Base-by-base conservation (phyloP, 345 rosid genomes). In the Aurinia saxatilis region DNA sequence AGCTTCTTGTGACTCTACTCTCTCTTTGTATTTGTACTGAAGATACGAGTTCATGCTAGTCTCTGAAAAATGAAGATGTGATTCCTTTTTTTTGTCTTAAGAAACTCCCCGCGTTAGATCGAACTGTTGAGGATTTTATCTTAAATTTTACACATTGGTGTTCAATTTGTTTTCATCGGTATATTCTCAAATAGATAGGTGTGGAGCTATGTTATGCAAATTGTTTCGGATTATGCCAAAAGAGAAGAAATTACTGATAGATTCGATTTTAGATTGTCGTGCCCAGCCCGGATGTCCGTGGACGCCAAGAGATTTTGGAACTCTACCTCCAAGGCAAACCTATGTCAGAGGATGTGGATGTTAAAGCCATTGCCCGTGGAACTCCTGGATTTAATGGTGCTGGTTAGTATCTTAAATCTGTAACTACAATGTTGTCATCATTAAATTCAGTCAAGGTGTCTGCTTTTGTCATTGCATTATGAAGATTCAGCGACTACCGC, bases 311-410 rank as follows among this genome's bases (percentile, higher is more conserved):
- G 82, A 93, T 93, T 76, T 83, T 93, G 79, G 95, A 93, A 75
- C 92, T 93, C 35, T 93, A 93, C 76, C 80, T 93, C 50, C 88
- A 84, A 71, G 97, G 89, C 62, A 93, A 93, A 75, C 99, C 97
- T 60, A 69, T 87, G 79, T 79, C 87, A 16, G 92, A 86, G 23
- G 85, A 87, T 44, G 86, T 93, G 38, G 99, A 93, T 80, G 82
- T 84, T 60, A 86, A 86, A 77, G 78, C 97, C 63, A 86, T 87
- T 78, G 97, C 99, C 60, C 85, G 97, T 54, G 99, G 99, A 65
- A 93, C 99, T 34, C 97, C 99, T 11, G 99, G 99, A 57, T 93
- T 93, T 68, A 93, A 93, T 74, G 99, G 99, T 55, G 99, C 97
- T 63, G 99, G 97, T 93, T 60, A 73, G 59, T 38, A 59, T 57